phyloP scores from a whole-genome alignment of 2,329 filamentous ascomycete genomes.

The Aspergillus proliferans region DNA sequence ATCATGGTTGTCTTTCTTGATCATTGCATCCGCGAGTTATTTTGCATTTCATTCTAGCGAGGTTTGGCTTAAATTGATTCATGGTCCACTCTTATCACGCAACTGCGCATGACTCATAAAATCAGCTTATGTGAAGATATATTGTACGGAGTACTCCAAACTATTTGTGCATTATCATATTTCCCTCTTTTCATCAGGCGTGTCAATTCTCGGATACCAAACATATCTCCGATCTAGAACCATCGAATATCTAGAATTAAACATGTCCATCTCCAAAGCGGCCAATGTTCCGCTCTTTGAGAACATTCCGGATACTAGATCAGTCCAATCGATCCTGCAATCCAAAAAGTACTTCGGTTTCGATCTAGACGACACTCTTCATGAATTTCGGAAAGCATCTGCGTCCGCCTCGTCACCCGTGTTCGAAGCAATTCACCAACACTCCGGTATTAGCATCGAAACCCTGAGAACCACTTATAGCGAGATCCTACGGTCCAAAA shows the following conservation, averaged over 20 bases:
- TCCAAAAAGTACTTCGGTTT: constrained; percentile 39
- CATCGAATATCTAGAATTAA: no score
- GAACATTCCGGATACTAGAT: background rate
- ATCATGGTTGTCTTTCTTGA: no score
- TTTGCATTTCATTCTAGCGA: no score
- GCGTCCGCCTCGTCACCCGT: constrained; percentile 27
- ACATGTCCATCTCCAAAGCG: background rate
- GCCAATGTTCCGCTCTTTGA: background rate
- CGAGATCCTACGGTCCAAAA: constrained; percentile 29
- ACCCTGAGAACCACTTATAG: constrained; percentile 22
- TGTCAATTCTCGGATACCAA: background rate
- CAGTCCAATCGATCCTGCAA: constrained; percentile 16
- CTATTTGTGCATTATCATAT: no score
- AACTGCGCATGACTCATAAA: background rate
- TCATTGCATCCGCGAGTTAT: no score
- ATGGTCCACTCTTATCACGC: background rate
- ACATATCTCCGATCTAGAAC: no score
- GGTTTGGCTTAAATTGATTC: no score
- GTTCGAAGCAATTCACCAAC: constrained; percentile 24
- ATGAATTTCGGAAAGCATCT: constrained; percentile 42
- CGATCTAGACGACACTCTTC: constrained; percentile 46
- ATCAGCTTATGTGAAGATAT: no score
- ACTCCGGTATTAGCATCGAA: constrained; percentile 6
- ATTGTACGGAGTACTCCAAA: no score
- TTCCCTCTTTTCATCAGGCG: background rate